A percentile compares a stretch with the other conserved stretches of the same genome.
Conservation (phyloP, 108 stramenopile genomes). For the Chaetoceros tenuissimus region DNA sequence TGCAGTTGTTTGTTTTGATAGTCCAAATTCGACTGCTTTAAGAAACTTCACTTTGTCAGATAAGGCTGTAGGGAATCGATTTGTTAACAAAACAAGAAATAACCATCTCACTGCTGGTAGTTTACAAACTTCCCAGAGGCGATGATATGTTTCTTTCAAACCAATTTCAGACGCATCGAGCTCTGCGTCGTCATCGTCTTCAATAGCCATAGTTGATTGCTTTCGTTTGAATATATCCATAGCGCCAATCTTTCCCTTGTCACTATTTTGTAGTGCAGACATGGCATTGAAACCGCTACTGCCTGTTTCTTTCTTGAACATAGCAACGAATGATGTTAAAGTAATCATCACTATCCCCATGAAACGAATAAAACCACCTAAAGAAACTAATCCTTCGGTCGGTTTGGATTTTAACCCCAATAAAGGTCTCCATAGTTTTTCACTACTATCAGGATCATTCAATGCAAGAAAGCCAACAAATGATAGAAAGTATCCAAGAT, state of each 20-base stretch:
- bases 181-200: conserved; percentile 71
- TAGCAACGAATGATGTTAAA: conserved; percentile 80
- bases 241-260: conserved; percentile 10
- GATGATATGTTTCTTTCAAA: conserved; percentile 73
- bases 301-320: conserved; percentile 82
- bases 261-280: conserved; percentile 7
- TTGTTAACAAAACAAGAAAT: conserved; percentile 82
- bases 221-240: neutral
- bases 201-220: conserved; percentile 3
- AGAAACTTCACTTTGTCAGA: conserved; percentile 87
- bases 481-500: conserved; percentile 89
- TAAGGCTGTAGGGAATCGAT: conserved; percentile 74
- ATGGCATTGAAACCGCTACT: conserved; percentile 5
- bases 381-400: conserved; percentile 57
- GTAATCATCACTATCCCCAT: conserved; percentile 92
- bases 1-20: conserved; percentile 78
- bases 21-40: conserved; percentile 78
- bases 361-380: conserved; percentile 83
- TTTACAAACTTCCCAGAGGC: conserved; percentile 69
- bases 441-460: conserved; percentile 84
- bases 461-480: conserved; percentile 97
- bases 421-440: conserved; percentile 68
- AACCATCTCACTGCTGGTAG: conserved; percentile 84
- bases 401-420: conserved; percentile 53
- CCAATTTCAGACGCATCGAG: conserved; percentile 81